Evolutionary conservation across 345 rosid species (phyloP), one percentile per base, ranked within the genome.

Genomic region (Rhodamnia rubescens): DNA sequence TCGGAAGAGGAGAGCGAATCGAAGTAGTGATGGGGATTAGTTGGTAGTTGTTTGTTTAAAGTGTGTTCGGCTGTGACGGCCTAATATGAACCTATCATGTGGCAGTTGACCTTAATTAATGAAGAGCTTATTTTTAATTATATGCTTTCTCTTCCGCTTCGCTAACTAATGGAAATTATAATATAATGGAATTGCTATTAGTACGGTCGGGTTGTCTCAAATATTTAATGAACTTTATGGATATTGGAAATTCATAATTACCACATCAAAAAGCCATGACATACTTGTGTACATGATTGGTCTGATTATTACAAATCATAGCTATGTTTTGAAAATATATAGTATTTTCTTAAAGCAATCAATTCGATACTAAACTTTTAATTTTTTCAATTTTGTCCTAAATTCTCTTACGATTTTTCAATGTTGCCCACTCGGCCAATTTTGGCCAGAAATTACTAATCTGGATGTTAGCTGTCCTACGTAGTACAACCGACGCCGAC

Each of bases 401-500:
- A 36, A 69, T 18, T 1, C 20, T 32, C 20, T 32, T 44, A 18
- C 2, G 0, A 69, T 18, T 32, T 0, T 69, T 4, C 6, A 32
- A 18, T 36, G 24, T 9, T 36, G 20, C 10, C 5, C 13, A 18
- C 18, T 36, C 1, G 11, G 2, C 2, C 6, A 18, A 36, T 69
- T 69, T 40, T 69, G 24, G 7, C 1, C 0, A 2, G 5, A 69
- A 32, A 32, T 32, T 32, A 11, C 11, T 69, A 20, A 69, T 0
- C 0, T 18, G 1, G 2, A 36, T 12, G 11, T 4, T 8, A 1
- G 2, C 7, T 1, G 0, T 69, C 24, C 9, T 16, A 32, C 26
- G 5, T 69, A 0, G 24, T 3, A 32, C 0, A 6, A 8, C 7
- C 0, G 9, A 54, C 0, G 0, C 1, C 8, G 0, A 32, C 1